Percentiles rank a stretch among this genome's conserved stretches.
phyloP scores from a whole-genome alignment of 768 basidiomycete genomes.

The Boletus vinaceobasis region DNA sequence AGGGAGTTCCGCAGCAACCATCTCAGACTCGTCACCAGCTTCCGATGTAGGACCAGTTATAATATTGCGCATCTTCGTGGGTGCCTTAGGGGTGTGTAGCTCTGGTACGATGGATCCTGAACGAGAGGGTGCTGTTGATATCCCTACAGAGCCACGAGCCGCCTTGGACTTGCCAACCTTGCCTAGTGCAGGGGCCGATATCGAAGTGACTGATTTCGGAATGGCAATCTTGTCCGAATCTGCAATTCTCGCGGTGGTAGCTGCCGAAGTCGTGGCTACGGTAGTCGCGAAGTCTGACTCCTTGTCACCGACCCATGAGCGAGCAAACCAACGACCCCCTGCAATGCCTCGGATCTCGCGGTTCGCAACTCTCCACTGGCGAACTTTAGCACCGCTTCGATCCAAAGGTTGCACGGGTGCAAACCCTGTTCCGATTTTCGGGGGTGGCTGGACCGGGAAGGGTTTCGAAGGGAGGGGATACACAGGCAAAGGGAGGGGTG shows the following conservation, averaged over 20 bases:
- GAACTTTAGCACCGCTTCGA: slow-evolving; percentile 54
- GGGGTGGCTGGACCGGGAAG: slow-evolving; percentile 75
- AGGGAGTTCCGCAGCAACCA: slow-evolving; percentile 19
- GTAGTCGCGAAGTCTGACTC: slow-evolving; percentile 61
- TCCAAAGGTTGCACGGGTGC: slow-evolving; percentile 68
- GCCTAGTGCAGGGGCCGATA: slow-evolving; percentile 44
- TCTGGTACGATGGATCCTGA: slow-evolving; percentile 54
- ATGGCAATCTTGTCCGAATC: slow-evolving; percentile 27
- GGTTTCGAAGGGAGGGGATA: slow-evolving; percentile 82
- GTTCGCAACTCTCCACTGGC: slow-evolving; percentile 71
- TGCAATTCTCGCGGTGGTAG: slow-evolving; percentile 26
- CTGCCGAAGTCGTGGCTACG: slow-evolving; percentile 25
- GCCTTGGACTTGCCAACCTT: slow-evolving; percentile 44
- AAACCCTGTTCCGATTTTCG: slow-evolving; percentile 71
- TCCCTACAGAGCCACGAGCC: slow-evolving; percentile 34
- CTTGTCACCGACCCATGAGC: slow-evolving; percentile 82
- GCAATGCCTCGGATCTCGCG: slow-evolving; percentile 81
- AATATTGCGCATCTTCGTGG: slow-evolving; percentile 68
- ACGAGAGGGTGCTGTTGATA: slow-evolving; percentile 55
- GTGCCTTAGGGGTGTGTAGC: slow-evolving; percentile 42
- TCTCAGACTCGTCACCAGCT: slow-evolving; percentile 47
- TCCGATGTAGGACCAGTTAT: slow-evolving; percentile 50
- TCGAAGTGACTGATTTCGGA: slow-evolving; percentile 42
- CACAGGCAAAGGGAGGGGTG: slow-evolving; percentile 53
- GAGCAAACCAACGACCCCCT: slow-evolving; percentile 77